phyloP scores from a whole-genome alignment of 2,329 filamentous ascomycete genomes.

The Pezicula radicicola region DNA sequence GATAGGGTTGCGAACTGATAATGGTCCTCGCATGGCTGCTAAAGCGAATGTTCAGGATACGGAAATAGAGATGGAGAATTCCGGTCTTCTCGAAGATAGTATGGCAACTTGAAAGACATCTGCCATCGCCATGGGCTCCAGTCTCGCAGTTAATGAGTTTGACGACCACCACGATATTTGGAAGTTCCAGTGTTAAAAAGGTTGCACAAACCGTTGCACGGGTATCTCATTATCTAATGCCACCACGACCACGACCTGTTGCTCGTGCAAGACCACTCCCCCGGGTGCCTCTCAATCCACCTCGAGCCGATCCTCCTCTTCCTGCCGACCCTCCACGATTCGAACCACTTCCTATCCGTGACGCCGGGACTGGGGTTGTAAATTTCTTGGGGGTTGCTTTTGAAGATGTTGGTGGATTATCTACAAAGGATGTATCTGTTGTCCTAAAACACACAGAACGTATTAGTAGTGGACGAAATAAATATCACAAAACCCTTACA shows the following conservation, averaged over 20 bases:
- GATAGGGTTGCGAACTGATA: slow-evolving; percentile 68
- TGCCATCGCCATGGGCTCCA: not conserved
- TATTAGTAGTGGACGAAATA: slow-evolving; percentile 8
- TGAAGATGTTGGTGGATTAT: slow-evolving; percentile 66
- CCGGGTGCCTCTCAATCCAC: slow-evolving; percentile 26
- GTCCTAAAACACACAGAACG: slow-evolving; percentile 53
- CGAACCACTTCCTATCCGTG: slow-evolving; percentile 20
- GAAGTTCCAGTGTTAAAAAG: not conserved
- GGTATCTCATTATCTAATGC: slow-evolving; percentile 10
- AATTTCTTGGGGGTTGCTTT: slow-evolving; percentile 45
- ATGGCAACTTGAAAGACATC: slow-evolving; percentile 14
- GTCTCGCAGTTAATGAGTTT: not conserved
- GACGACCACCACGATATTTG: not conserved
- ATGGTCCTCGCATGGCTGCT: slow-evolving; percentile 44
- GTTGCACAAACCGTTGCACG: not conserved
- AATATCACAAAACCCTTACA: slow-evolving; percentile 48
- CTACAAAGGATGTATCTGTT: slow-evolving; percentile 86
- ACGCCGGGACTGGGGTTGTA: slow-evolving; percentile 26
- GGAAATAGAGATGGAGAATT: slow-evolving; percentile 39
- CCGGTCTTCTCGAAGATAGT: slow-evolving; percentile 16
- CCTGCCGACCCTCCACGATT: slow-evolving; percentile 21
- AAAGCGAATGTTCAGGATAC: slow-evolving; percentile 29
- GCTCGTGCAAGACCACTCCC: slow-evolving; percentile 31
- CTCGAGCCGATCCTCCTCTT: slow-evolving; percentile 26
- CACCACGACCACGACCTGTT: slow-evolving; percentile 16